A percentile compares a stretch with the other conserved stretches of the same genome.
These are phyloP conservation scores for Penicillium rolfsii DNA, from an alignment of 2,329 filamentous ascomycete species.

Conservation along the genomic window DNA sequence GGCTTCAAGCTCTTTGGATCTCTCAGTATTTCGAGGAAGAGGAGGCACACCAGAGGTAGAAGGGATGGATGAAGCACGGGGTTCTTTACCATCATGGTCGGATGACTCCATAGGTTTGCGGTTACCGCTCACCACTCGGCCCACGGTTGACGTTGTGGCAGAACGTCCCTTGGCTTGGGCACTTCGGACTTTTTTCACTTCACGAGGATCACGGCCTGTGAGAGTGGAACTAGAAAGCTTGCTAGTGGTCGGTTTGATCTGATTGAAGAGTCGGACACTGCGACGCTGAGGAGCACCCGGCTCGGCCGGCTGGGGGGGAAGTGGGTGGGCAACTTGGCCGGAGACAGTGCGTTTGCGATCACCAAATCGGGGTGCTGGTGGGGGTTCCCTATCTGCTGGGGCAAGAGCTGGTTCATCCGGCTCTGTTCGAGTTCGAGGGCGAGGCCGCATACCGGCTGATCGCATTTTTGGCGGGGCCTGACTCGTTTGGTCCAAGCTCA, in stretches of 20 bases:
- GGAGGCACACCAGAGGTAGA: conserved; percentile 30
- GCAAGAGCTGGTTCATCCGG: conserved; percentile 44
- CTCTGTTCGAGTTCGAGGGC: conserved; percentile 45
- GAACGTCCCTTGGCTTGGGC: conserved; percentile 69
- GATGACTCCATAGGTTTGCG: conserved; percentile 68
- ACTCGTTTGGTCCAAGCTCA: conserved; percentile 53
- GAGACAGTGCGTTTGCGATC: conserved; percentile 93
- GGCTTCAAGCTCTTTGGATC: conserved; percentile 71
- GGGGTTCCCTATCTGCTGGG: conserved; percentile 38
- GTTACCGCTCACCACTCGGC: conserved; percentile 87
- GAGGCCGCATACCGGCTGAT: conserved; percentile 52
- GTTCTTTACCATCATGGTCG: conserved; percentile 71
- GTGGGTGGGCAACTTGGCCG: conserved; percentile 65
- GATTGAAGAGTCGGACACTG: conserved; percentile 73
- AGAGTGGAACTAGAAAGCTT: conserved; percentile 65
- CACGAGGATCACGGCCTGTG: conserved; percentile 66
- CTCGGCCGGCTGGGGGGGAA: conserved; percentile 63
- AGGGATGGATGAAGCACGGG: conserved; percentile 42
- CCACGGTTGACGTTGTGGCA: conserved; percentile 71
- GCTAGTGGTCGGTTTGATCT: conserved; percentile 66
- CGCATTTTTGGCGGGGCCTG: conserved; percentile 69
- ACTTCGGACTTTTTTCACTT: conserved; percentile 82
- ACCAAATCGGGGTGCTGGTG: conserved; percentile 43
- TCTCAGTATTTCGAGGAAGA: conserved; percentile 52
- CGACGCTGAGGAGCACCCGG: conserved; percentile 66